A percentile compares a stretch with the other conserved stretches of the same genome.
phyloP scores from a whole-genome alignment of 1,284 basidiomycete species.

The Omphalotus olearius region DNA sequence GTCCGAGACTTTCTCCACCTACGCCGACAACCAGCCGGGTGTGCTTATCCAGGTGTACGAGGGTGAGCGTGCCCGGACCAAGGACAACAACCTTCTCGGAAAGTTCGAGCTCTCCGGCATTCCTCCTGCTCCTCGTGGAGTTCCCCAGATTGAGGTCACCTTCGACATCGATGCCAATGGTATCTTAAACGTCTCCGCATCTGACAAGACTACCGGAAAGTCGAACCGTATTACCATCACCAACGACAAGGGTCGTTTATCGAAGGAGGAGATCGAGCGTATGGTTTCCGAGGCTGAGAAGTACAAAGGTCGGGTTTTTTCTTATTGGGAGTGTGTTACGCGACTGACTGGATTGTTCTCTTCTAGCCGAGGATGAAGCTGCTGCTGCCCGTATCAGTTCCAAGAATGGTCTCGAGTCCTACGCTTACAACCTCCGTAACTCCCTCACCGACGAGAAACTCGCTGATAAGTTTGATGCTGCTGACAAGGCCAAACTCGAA shows the following conservation, averaged over 20 bases:
- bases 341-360: slow-evolving; percentile 10
- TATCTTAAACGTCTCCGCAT: slow-evolving; percentile 94
- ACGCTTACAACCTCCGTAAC: slow-evolving; percentile 96
- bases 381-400: slow-evolving; percentile 80
- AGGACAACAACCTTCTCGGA: slow-evolving; percentile 99
- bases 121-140: slow-evolving; percentile 97
- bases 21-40: slow-evolving; percentile 99
- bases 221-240: slow-evolving; percentile 87
- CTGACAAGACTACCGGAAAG: slow-evolving; percentile 98
- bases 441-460: slow-evolving; percentile 84
- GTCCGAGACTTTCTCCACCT: slow-evolving; percentile 98
- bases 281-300: slow-evolving; percentile 81
- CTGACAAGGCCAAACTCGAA: slow-evolving; percentile 88
- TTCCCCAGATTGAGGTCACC: slow-evolving; percentile 96
- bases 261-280: slow-evolving; percentile 85
- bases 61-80: slow-evolving; percentile 98
- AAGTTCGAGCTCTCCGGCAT: slow-evolving; percentile 99
- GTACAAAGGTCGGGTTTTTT: slow-evolving; percentile 50
- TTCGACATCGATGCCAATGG: slow-evolving; percentile 99
- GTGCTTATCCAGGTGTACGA: slow-evolving; percentile 99
- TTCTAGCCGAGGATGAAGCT: slow-evolving; percentile 73
- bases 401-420: slow-evolving; percentile 91
- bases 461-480: slow-evolving; percentile 82
- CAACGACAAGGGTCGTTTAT: slow-evolving; percentile 85
- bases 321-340: background rate